phyloP scores from a whole-genome alignment of 139 green algal species.

The Edaphochlamys debaryana region DNA sequence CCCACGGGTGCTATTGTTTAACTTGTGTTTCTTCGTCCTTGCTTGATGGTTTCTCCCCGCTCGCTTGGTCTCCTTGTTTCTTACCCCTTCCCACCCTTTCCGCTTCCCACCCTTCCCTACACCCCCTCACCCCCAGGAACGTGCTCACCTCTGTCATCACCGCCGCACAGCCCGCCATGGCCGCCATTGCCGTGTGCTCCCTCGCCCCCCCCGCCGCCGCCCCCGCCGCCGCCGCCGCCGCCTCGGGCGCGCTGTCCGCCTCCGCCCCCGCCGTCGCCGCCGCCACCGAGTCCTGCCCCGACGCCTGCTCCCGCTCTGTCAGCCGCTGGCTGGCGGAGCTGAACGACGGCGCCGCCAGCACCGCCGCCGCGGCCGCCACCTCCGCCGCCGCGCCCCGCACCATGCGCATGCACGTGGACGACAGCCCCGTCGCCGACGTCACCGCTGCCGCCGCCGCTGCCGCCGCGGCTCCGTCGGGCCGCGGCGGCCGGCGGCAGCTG shows the following conservation, averaged over 20 bases:
- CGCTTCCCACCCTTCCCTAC: no score
- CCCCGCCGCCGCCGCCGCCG: not conserved
- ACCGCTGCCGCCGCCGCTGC: not conserved
- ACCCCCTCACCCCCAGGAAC: not conserved
- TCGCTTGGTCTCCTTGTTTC: no score
- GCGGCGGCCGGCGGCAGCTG: not conserved
- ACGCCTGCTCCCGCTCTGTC: not conserved
- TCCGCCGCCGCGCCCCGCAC: no score
- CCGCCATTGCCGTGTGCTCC: conserved; percentile 3
- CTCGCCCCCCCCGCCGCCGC: no score
- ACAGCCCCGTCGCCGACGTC: no score
- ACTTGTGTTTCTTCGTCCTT: no score
- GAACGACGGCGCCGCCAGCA: no score
- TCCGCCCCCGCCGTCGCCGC: not conserved
- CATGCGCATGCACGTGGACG: no score
- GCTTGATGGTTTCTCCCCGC: no score
- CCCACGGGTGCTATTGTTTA: no score
- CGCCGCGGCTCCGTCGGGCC: not conserved
- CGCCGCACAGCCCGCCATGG: conserved; percentile 22
- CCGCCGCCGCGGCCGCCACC: no score
- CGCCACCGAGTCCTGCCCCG: not conserved
- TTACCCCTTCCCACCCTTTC: no score
- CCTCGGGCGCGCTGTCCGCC: not conserved
- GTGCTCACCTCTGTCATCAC: not conserved
- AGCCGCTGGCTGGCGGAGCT: conserved; percentile 8